Evolutionary conservation across 2,329 filamentous ascomycete species (phyloP).

Genomic region (Neonectria coccinea): DNA sequence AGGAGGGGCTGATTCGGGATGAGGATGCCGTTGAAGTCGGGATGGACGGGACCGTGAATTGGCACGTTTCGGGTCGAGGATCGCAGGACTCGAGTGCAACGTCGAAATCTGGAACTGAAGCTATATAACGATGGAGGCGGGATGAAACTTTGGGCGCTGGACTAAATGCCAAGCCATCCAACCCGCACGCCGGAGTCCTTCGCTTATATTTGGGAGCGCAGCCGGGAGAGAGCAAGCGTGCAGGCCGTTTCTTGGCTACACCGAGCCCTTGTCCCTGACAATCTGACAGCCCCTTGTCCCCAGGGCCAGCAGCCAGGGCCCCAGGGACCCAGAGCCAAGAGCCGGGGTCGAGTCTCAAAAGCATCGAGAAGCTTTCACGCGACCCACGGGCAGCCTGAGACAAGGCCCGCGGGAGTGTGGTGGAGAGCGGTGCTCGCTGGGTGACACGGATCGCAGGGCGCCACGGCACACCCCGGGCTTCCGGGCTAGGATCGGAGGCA

Average conservation of each 20-base stretch:
- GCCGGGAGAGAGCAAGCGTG: conserved; percentile 27
- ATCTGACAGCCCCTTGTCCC: conserved; percentile 31
- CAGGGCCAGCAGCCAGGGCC: conserved; percentile 20
- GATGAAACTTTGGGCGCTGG: conserved; percentile 43
- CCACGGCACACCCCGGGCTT: conserved; percentile 31
- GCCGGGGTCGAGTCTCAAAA: conserved; percentile 28
- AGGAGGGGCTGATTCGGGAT: conserved; percentile 39
- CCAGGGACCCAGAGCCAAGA: conserved; percentile 8
- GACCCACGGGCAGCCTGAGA: conserved; percentile 33
- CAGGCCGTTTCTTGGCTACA: conserved; percentile 36
- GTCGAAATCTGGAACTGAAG: conserved; percentile 39
- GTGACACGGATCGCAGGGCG: conserved; percentile 33
- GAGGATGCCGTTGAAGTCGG: conserved; percentile 37
- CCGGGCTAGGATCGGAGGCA: conserved; percentile 14
- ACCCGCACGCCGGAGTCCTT: conserved; percentile 35
- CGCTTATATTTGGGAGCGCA: conserved; percentile 38
- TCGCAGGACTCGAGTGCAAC: conserved; percentile 34
- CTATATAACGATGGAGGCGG: conserved; percentile 44
- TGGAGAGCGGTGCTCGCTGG: conserved; percentile 32
- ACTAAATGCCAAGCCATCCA: conserved; percentile 39
- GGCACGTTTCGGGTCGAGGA: conserved; percentile 44
- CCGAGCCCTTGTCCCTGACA: conserved; percentile 37
- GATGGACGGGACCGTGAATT: conserved; percentile 38
- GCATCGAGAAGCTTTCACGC: conserved; percentile 41
- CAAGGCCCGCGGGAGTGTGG: conserved; percentile 34